These are phyloP conservation scores for Pichia heedii DNA, from an alignment of 805 yeast genomes.

Conservation along the genomic window DNA sequence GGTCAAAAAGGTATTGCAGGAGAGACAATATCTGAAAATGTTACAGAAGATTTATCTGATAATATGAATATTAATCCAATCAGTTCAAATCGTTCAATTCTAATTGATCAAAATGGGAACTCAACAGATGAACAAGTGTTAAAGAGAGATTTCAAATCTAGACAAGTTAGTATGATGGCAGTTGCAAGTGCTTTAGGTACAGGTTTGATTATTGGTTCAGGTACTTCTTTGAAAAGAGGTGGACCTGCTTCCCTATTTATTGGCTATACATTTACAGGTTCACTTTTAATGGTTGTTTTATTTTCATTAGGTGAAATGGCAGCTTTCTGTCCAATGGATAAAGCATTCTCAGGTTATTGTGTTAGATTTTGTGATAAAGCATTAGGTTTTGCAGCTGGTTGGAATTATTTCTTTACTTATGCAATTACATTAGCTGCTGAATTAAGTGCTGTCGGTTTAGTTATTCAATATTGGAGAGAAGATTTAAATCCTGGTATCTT, in stretches of 20 bases:
- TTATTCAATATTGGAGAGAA: constrained; percentile 40
- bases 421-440: constrained; percentile 40
- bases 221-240: constrained; percentile 29
- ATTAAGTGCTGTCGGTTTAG: constrained; percentile 37
- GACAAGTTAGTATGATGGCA: constrained; percentile 41
- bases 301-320: constrained; percentile 40
- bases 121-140: background rate
- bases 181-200: constrained; percentile 45
- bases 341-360: constrained; percentile 39
- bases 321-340: constrained; percentile 37
- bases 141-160: constrained; percentile 8
- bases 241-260: constrained; percentile 36
- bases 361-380: constrained; percentile 40
- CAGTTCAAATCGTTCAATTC: background rate
- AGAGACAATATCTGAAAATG: no score
- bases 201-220: constrained; percentile 36
- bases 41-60: no score
- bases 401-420: constrained; percentile 41
- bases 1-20: no score
- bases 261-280: constrained; percentile 34
- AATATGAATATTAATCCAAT: background rate
- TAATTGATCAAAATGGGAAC: constrained; percentile 1
- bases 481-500: constrained; percentile 23
- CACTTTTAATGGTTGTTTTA: constrained; percentile 34
- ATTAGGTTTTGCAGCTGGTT: constrained; percentile 37